Base-by-base conservation (phyloP, 371 early-diverging fungal genomes). In the Mucor ambiguus region DNA sequence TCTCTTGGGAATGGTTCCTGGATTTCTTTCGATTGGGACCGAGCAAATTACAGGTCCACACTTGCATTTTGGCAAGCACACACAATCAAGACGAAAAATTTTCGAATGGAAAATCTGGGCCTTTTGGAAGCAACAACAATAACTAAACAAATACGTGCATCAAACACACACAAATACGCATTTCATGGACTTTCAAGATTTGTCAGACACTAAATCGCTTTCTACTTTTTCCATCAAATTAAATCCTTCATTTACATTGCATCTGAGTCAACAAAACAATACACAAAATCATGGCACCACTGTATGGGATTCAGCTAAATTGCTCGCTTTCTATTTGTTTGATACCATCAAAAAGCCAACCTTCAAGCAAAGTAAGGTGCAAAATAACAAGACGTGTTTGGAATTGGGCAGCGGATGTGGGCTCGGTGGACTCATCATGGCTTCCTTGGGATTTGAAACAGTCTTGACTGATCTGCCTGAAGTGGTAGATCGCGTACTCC, bases 381-480 rank as follows among this genome's bases (percentile, higher is more conserved):
- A 72, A 7, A 72, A 75, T 30, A 49, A 65, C 20, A 62, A 64
- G 11, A 70, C 70, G 20, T 79, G 80, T 57, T 56, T 79, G 48
- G 80, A 79, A 54, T 57, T 79, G 4, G 80, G 80, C 6, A 77
- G 77, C 49, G 80, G 80, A 3, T 79, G 80, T 67, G 80, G 80
- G 12, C 48, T 79, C 2, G 75, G 67, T 32, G 80, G 77, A 0
- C 35, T 79, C 18, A 60, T 66, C 1, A 77, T 77, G 77, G 75
- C 75, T 12, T 70, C 80, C 1, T 61, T 74, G 4, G 80, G 80
- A 10, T 75, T 68, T 35, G 70, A 79, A 20, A 74, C 77, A 1
- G 56, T 68, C 0, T 32, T 77, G 32, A 79, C 80, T 0, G 80
- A 79, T 71, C 60, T 79, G 22, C 73, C 69, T 4, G 65, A 60